Evolutionary conservation across 768 basidiomycete species (phyloP).

Genomic region (Leucosporidium yakuticum): DNA sequence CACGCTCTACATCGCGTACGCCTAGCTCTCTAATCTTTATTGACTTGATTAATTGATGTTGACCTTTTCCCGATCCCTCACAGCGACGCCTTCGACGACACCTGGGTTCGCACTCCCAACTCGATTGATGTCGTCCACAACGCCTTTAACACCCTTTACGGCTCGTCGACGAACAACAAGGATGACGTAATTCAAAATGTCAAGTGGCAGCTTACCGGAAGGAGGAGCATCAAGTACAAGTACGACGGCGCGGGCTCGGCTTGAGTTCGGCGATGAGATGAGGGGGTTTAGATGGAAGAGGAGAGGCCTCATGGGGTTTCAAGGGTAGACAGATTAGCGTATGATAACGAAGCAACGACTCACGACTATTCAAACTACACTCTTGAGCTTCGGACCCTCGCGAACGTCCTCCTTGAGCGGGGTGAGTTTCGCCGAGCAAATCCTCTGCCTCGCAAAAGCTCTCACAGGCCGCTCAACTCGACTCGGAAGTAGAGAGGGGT

Average conservation of each 20-base stretch:
- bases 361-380: no score
- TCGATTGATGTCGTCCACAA: slow-evolving; percentile 24
- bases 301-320: background rate
- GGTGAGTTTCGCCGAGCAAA: no score
- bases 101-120: slow-evolving; percentile 26
- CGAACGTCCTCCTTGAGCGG: no score
- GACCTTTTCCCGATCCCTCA: slow-evolving; percentile 13
- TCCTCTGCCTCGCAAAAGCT: no score
- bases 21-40: background rate
- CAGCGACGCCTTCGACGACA: slow-evolving; percentile 35
- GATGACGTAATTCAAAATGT: slow-evolving; percentile 20
- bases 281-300: background rate
- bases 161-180: slow-evolving; percentile 4
- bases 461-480: no score
- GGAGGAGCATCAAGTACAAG: slow-evolving; percentile 19
- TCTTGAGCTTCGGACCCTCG: no score
- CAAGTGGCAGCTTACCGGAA: slow-evolving; percentile 29
- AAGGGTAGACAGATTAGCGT: no score
- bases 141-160: slow-evolving; percentile 4
- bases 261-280: background rate
- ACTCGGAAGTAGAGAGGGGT: no score
- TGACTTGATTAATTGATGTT: no score
- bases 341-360: no score
- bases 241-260: slow-evolving; percentile 5
- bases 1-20: slow-evolving; percentile 18